Percentiles rank a stretch among this genome's conserved stretches.
Conservation (phyloP, 768 basidiomycete species). For the Strobilomyces dryophilus region DNA sequence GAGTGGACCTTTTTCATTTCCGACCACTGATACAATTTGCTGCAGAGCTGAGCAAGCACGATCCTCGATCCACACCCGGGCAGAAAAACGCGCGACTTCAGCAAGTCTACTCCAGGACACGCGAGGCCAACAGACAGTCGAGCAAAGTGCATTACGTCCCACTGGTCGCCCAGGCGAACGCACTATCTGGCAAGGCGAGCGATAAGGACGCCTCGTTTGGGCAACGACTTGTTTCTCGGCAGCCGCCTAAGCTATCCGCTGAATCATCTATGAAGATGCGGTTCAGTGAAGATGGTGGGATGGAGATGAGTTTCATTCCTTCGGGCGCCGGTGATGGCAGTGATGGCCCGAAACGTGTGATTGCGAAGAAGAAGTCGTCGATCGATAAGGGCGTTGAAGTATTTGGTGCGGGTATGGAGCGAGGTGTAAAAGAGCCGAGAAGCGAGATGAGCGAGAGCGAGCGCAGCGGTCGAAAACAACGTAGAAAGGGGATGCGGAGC, state of each 20-base stretch:
- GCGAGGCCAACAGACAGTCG: slow-evolving; percentile 39
- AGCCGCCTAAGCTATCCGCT: slow-evolving; percentile 8
- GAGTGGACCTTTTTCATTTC: slow-evolving; percentile 8
- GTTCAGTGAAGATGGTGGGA: slow-evolving; percentile 51
- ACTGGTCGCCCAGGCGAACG: slow-evolving; percentile 43
- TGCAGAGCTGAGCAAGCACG: slow-evolving; percentile 51
- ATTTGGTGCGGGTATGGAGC: slow-evolving; percentile 90
- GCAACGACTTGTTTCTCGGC: slow-evolving; percentile 47
- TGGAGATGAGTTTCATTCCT: slow-evolving; percentile 86
- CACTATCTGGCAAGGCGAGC: slow-evolving; percentile 25
- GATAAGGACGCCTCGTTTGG: slow-evolving; percentile 66
- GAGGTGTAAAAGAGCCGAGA: slow-evolving; percentile 51
- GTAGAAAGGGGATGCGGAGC: slow-evolving; percentile 77
- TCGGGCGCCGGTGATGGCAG: slow-evolving; percentile 26
- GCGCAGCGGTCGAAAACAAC: slow-evolving; percentile 71
- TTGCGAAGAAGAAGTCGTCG: slow-evolving; percentile 32
- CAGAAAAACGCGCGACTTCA: slow-evolving; percentile 46
- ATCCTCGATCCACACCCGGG: slow-evolving; percentile 49
- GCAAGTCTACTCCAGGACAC: slow-evolving; percentile 41
- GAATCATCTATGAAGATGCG: slow-evolving; percentile 18
- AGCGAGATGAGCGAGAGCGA: slow-evolving; percentile 58
- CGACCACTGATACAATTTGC: slow-evolving; percentile 8
- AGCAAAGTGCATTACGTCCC: slow-evolving; percentile 64
- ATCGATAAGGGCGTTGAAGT: slow-evolving; percentile 61
- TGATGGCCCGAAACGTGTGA: slow-evolving; percentile 6